phyloP scores from a whole-genome alignment of 768 basidiomycete species.

The Gymnopilus dilepis region DNA sequence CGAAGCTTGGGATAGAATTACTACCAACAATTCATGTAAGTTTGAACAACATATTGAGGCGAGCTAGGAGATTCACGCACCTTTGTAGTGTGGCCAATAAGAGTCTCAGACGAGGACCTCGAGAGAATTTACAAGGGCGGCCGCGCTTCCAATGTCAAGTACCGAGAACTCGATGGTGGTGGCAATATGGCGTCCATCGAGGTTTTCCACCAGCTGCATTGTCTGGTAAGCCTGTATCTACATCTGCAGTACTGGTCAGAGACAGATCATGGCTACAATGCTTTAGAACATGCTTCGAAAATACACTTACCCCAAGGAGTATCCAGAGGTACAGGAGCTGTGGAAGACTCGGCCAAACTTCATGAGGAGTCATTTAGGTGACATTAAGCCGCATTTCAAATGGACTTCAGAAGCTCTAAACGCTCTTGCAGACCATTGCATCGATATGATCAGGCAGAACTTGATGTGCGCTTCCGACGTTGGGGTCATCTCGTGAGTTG shows the following conservation, averaged over 20 bases:
- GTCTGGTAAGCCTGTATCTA: not conserved
- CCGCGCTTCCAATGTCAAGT: slow-evolving; percentile 8
- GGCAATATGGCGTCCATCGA: slow-evolving; percentile 12
- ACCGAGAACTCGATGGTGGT: slow-evolving; percentile 9
- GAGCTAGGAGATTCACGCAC: not conserved
- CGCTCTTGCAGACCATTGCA: slow-evolving; percentile 4
- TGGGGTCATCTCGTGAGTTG: slow-evolving; percentile 5
- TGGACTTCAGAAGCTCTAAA: not conserved
- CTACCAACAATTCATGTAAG: slow-evolving; percentile 3
- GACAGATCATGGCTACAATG: not conserved
- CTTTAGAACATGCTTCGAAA: slow-evolving; percentile 3
- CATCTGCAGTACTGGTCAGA: no score
- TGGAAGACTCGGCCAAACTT: slow-evolving; percentile 4
- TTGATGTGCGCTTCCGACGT: slow-evolving; percentile 11
- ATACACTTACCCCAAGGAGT: slow-evolving; percentile 8
- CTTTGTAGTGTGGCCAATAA: not conserved
- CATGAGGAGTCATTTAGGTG: slow-evolving; percentile 9
- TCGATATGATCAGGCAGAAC: slow-evolving; percentile 12
- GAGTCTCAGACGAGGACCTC: not conserved
- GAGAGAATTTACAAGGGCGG: not conserved
- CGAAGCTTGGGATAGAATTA: slow-evolving; percentile 11
- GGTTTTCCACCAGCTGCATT: slow-evolving; percentile 11
- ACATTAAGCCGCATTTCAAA: not conserved
- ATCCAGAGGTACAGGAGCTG: not conserved
- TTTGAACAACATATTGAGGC: not conserved